These are phyloP conservation scores for Monocercomonoides exilis DNA, from an alignment of 78 protist genomes.

Conservation along the genomic window DNA sequence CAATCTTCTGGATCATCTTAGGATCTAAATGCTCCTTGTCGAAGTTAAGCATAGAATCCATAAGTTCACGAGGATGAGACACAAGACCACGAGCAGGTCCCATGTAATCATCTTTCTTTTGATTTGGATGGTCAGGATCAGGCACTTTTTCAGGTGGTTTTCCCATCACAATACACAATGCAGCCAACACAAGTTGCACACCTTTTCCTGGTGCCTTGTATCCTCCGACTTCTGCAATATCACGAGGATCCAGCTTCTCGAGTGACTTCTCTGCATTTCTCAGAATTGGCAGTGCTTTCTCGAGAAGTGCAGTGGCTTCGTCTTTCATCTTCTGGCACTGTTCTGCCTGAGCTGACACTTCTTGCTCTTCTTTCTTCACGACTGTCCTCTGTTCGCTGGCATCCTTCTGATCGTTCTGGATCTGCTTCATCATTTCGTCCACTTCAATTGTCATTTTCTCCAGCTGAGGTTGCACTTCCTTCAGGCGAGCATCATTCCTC, in stretches of 20 bases:
- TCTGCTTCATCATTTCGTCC: slow-evolving; percentile 45
- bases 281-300: slow-evolving; percentile 73
- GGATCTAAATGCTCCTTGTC: slow-evolving; percentile 59
- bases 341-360: slow-evolving; percentile 44
- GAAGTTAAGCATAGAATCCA: slow-evolving; percentile 38
- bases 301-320: slow-evolving; percentile 54
- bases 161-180: slow-evolving; percentile 54
- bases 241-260: slow-evolving; percentile 41
- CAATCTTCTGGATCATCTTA: slow-evolving; percentile 25
- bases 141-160: slow-evolving; percentile 27
- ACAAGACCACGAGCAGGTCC: slow-evolving; percentile 44
- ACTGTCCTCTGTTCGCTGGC: slow-evolving; percentile 31
- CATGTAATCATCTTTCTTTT: slow-evolving; percentile 55
- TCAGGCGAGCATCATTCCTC: slow-evolving; percentile 42
- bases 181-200: slow-evolving; percentile 59
- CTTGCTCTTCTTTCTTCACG: slow-evolving; percentile 49
- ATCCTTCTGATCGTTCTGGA: slow-evolving; percentile 42
- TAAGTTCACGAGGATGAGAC: slow-evolving; percentile 35
- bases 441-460: slow-evolving; percentile 36
- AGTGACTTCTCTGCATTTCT: slow-evolving; percentile 53
- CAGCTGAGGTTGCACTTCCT: slow-evolving; percentile 58
- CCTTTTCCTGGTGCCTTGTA: slow-evolving; percentile 59
- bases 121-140: slow-evolving; percentile 20
- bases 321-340: slow-evolving; percentile 43
- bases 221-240: slow-evolving; percentile 49